phyloP scores from a whole-genome alignment of 768 basidiomycete genomes.

The Pulveroboletus sp. region DNA sequence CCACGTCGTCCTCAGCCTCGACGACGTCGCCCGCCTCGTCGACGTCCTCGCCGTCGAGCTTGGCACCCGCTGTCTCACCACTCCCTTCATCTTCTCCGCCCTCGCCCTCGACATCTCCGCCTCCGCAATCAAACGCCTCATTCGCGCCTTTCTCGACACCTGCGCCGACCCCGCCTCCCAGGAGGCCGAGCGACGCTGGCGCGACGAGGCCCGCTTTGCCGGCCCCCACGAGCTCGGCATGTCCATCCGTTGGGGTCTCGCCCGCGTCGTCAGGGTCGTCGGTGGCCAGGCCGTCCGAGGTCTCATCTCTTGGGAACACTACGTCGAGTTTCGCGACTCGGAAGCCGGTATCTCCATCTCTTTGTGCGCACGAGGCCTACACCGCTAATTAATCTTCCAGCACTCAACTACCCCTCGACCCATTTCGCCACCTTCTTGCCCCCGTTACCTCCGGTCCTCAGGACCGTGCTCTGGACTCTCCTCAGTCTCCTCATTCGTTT shows the following conservation, averaged over 20 bases:
- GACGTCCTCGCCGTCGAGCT: constrained; percentile 67
- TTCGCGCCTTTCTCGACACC: constrained; percentile 74
- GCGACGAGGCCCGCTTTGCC: constrained; percentile 80
- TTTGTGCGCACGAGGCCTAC: constrained; percentile 25
- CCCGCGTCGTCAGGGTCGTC: constrained; percentile 67
- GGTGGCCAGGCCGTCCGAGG: constrained; percentile 76
- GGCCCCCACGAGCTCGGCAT: constrained; percentile 87
- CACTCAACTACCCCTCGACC: constrained; percentile 60
- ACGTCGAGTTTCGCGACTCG: constrained; percentile 73
- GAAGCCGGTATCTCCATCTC: constrained; percentile 60
- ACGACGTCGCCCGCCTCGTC: constrained; percentile 70
- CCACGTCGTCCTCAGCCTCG: constrained; percentile 73
- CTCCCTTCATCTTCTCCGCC: constrained; percentile 88
- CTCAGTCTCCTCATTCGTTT: constrained; percentile 80
- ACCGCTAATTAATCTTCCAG: constrained; percentile 32
- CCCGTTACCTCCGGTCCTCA: constrained; percentile 48
- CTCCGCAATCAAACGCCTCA: constrained; percentile 69
- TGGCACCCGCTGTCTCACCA: constrained; percentile 69
- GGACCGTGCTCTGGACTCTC: constrained; percentile 60
- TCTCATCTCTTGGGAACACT: constrained; percentile 79
- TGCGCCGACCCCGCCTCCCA: constrained; percentile 36
- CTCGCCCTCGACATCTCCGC: constrained; percentile 82
- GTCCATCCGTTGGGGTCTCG: constrained; percentile 90
- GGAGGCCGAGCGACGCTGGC: constrained; percentile 56
- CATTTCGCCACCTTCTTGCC: constrained; percentile 72